Conservation (phyloP, 768 basidiomycete genomes). For the Heimioporus sp. region DNA sequence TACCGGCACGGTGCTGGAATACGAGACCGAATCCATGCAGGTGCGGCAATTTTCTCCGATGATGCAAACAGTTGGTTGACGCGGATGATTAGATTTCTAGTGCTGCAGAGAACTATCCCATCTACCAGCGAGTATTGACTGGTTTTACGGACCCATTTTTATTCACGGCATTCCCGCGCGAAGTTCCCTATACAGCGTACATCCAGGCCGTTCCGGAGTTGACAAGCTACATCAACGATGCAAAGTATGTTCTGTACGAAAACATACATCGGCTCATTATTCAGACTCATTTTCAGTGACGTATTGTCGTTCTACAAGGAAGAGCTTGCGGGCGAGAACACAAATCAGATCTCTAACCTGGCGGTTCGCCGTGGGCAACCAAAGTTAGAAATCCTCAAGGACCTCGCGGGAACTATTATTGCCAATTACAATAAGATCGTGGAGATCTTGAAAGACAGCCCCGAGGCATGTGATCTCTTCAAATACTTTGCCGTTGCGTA, state of each 20-base stretch:
- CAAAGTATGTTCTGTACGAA: slow-evolving; percentile 30
- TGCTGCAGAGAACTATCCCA: slow-evolving; percentile 16
- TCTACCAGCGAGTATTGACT: slow-evolving; percentile 20
- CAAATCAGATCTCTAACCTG: slow-evolving; percentile 30
- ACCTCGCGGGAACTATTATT: slow-evolving; percentile 19
- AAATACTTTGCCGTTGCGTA: slow-evolving; percentile 17
- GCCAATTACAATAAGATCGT: slow-evolving; percentile 19
- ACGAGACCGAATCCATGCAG: neutral
- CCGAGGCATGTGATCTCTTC: slow-evolving; percentile 4
- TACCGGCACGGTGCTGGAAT: neutral
- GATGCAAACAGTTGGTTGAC: neutral
- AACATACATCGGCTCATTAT: too few relatives aligned
- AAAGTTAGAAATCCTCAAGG: slow-evolving; percentile 23
- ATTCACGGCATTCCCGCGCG: slow-evolving; percentile 31
- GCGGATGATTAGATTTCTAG: slow-evolving; percentile 5
- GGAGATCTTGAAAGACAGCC: slow-evolving; percentile 15
- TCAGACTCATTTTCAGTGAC: slow-evolving; percentile 21
- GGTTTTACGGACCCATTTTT: slow-evolving; percentile 33
- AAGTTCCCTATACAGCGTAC: slow-evolving; percentile 29
- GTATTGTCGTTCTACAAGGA: slow-evolving; percentile 38
- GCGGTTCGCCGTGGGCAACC: slow-evolving; percentile 19
- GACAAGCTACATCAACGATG: slow-evolving; percentile 22
- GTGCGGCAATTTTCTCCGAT: slow-evolving; percentile 3
- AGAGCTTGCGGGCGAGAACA: slow-evolving; percentile 30
- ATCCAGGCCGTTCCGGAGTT: slow-evolving; percentile 33